Evolutionary conservation across 352 stramenopile species (phyloP), one percentile per base, ranked within the genome.

Genomic region (Phytophthora colocasiae): DNA sequence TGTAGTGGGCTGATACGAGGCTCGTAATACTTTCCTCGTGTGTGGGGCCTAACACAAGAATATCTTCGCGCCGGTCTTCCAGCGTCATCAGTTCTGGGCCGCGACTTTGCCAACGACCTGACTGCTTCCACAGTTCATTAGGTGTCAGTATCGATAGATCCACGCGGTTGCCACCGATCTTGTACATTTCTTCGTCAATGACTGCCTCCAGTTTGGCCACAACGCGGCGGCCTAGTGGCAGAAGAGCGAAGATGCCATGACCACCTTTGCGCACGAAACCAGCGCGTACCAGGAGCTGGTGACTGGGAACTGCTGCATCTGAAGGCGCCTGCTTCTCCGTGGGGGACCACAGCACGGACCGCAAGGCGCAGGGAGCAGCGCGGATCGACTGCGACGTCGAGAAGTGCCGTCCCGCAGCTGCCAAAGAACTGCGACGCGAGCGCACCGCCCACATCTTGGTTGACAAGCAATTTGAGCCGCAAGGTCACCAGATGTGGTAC

Each of bases 201-300:
- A 96, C 58, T 1, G 71, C 72, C 51, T 97, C 88, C n/a, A 97
- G 57, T 66, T 92, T 94, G 45, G 52, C 47, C 6, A 95, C 73
- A 43, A 96, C 81, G 52, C 87, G 83, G 46, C 78, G 83, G 1
- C 82, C 90, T 4, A 97, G 73, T 36, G 90, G 88, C 48, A 97
- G 66, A 46, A 96, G 75, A 41, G 80, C 63, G 76, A 92, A 97
- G 43, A 92, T 74, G 32, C 90, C 90, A 43, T 92, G 84, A 34
- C 83, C 87, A 49, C 77, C 81, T 70, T 97, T 96, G 73, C 89
- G 87, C 61, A 97, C 81, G 65, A 94, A 96, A 43, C 90, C 90
- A 55, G 81, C 89, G 44, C 89, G 89, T 22, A 95, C 63, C 17
- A 97, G 77, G 39, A 97, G 68, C 59, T 95, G 82, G 68, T 97